Conservation (phyloP, 805 yeast genomes). For the Saturnispora halmiae region DNA sequence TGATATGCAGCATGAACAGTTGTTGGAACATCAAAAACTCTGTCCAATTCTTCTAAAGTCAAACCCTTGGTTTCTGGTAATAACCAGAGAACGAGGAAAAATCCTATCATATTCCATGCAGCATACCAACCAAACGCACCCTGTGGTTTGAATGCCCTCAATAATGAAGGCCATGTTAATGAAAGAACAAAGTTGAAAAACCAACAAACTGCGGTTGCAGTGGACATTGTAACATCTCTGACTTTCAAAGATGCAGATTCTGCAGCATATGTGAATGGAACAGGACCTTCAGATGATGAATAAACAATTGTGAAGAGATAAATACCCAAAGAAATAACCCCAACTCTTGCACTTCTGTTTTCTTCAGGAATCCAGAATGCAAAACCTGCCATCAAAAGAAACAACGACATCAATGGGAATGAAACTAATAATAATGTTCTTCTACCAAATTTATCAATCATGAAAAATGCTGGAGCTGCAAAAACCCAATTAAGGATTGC, state of each 20-base stretch:
- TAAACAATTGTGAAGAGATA: constrained; percentile 62
- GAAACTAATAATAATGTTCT: constrained; percentile 40
- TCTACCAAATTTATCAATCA: constrained; percentile 54
- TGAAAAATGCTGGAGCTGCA: constrained; percentile 49
- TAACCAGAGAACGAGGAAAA: constrained; percentile 68
- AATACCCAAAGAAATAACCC: constrained; percentile 33
- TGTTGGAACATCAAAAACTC: constrained; percentile 37
- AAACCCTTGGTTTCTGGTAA: constrained; percentile 80
- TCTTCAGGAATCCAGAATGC: constrained; percentile 33
- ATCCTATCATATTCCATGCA: constrained; percentile 52
- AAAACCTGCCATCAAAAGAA: constrained; percentile 51
- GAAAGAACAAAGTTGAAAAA: constrained; percentile 66
- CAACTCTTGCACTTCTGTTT: constrained; percentile 22
- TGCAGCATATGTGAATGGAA: constrained; percentile 57
- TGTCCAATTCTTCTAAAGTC: constrained; percentile 72
- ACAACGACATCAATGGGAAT: constrained; percentile 38
- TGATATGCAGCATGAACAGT: constrained; percentile 45
- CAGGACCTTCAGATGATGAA: constrained; percentile 82
- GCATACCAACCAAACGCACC: constrained; percentile 68
- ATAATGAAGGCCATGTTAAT: constrained; percentile 62
- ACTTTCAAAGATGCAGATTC: constrained; percentile 62
- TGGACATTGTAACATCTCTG: constrained; percentile 63
- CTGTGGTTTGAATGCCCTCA: constrained; percentile 57
- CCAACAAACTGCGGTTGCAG: constrained; percentile 76
- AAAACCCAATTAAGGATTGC: constrained; percentile 57